phyloP scores from a whole-genome alignment of 2,329 filamentous ascomycete species.

The Geoglossum cookeanum region DNA sequence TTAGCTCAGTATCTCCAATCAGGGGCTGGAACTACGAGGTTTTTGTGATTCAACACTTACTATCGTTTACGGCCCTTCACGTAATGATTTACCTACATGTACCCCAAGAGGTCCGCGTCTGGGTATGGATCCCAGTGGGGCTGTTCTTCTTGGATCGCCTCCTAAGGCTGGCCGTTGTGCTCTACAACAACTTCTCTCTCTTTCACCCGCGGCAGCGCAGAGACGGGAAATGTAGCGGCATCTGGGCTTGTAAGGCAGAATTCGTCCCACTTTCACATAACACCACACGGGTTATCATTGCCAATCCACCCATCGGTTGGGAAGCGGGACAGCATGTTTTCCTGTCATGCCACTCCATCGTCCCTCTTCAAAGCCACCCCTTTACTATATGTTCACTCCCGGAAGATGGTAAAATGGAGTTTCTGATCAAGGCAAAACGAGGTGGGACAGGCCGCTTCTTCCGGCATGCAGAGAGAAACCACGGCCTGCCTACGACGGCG shows the following conservation, averaged over 20 bases:
- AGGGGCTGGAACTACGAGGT: conserved; percentile 32
- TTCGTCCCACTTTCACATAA: conserved; percentile 32
- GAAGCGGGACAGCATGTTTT: conserved; percentile 43
- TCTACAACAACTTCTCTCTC: conserved; percentile 24
- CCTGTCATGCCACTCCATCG: conserved; percentile 35
- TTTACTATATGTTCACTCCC: conserved; percentile 43
- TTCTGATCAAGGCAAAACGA: conserved; percentile 33
- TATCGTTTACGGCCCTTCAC: conserved; percentile 30
- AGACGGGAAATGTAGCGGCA: conserved; percentile 7
- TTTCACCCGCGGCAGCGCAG: conserved; percentile 16
- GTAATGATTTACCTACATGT: conserved; percentile 30
- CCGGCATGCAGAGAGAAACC: conserved; percentile 27
- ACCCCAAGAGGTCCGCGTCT: conserved; percentile 23
- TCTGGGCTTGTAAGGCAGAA: conserved; percentile 24
- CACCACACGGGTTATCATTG: conserved; percentile 36
- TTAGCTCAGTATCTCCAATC: conserved; percentile 31
- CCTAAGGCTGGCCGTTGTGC: conserved; percentile 18
- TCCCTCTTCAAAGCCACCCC: conserved; percentile 41
- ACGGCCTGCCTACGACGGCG: conserved; percentile 12
- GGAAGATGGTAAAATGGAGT: conserved; percentile 34
- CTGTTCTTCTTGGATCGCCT: conserved; percentile 27
- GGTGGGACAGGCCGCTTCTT: conserved; percentile 34
- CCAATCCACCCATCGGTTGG: conserved; percentile 37
- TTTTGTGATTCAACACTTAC: conserved; percentile 34
- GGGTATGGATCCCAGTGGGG: conserved; percentile 28